phyloP scores from a whole-genome alignment of 805 yeast genomes.

The Monosporozyma unispora region DNA sequence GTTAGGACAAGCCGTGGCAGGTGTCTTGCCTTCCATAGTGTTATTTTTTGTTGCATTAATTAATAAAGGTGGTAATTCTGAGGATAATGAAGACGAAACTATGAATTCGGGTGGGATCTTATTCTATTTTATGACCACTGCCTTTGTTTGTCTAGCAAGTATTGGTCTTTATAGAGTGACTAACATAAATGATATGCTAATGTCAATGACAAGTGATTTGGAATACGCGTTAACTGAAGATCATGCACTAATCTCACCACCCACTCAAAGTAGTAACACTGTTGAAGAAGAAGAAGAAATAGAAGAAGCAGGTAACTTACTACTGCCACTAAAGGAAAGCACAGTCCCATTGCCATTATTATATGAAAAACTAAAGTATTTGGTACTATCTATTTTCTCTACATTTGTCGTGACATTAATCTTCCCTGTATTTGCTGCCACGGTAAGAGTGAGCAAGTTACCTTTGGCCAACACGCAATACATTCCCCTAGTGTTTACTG shows the following conservation, averaged over 20 bases:
- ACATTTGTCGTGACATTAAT: constrained; percentile 63
- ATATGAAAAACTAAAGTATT: constrained; percentile 52
- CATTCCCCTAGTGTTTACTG: constrained; percentile 68
- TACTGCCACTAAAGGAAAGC: constrained; percentile 6
- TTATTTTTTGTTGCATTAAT: constrained; percentile 42
- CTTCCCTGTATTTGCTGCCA: constrained; percentile 87
- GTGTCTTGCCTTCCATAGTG: constrained; percentile 73
- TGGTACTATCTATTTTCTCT: constrained; percentile 62
- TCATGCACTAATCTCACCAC: constrained; percentile 3
- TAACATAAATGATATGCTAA: constrained; percentile 14
- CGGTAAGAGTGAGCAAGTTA: constrained; percentile 39
- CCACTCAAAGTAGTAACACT: constrained; percentile 2
- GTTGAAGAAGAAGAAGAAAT: not conserved
- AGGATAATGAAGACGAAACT: constrained; percentile 12
- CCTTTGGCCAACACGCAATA: constrained; percentile 34
- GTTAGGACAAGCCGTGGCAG: constrained; percentile 93
- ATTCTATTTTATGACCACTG: constrained; percentile 33
- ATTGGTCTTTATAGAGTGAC: constrained; percentile 19
- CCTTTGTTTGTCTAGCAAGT: constrained; percentile 19
- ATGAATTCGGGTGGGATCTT: constrained; percentile 16
- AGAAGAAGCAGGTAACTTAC: not conserved
- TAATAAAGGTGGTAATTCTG: constrained; percentile 19
- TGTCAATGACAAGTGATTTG: not conserved
- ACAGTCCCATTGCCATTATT: constrained; percentile 53
- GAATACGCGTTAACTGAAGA: not conserved